These are phyloP conservation scores for Arthrobotrys megalospora DNA, from an alignment of 2,329 filamentous ascomycete genomes.

Conservation along the genomic window DNA sequence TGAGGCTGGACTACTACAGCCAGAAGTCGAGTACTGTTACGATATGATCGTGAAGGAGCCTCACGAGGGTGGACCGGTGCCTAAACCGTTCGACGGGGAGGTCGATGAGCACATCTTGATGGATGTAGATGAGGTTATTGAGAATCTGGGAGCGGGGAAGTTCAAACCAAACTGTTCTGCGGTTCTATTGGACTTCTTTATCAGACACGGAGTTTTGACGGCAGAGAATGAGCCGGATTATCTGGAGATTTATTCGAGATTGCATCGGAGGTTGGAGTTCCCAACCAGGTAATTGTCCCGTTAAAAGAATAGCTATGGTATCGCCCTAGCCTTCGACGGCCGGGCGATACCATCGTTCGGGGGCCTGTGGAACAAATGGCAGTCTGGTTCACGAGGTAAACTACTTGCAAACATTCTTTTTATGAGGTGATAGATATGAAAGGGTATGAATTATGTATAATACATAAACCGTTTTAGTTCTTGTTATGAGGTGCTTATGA, in stretches of 20 bases:
- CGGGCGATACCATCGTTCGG: too few species aligned
- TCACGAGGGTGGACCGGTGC: slow-evolving; percentile 73
- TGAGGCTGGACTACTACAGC: slow-evolving; percentile 79
- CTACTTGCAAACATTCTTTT: too few species aligned
- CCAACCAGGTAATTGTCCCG: slow-evolving; percentile 72
- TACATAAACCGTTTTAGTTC: neutral
- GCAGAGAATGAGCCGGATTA: slow-evolving; percentile 83
- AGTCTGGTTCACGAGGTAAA: too few species aligned
- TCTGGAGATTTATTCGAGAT: slow-evolving; percentile 74
- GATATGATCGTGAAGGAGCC: slow-evolving; percentile 80
- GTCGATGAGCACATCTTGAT: slow-evolving; percentile 77
- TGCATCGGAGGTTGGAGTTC: slow-evolving; percentile 86
- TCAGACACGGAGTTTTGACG: slow-evolving; percentile 85
- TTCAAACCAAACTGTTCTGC: slow-evolving; percentile 91
- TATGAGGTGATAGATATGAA: slow-evolving; percentile 45
- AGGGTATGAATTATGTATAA: neutral
- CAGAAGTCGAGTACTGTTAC: slow-evolving; percentile 92
- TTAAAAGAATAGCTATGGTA: too few species aligned
- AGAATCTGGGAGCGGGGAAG: slow-evolving; percentile 77
- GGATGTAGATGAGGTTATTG: slow-evolving; percentile 76
- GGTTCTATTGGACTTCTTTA: slow-evolving; percentile 87
- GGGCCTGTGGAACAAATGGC: too few species aligned
- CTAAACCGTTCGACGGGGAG: slow-evolving; percentile 86
- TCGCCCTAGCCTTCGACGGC: too few species aligned
- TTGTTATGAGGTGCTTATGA: slow-evolving; percentile 1